A percentile compares a stretch with the other conserved stretches of the same genome.
phyloP scores from a whole-genome alignment of 345 rosid genomes.

The Brassica carinata region DNA sequence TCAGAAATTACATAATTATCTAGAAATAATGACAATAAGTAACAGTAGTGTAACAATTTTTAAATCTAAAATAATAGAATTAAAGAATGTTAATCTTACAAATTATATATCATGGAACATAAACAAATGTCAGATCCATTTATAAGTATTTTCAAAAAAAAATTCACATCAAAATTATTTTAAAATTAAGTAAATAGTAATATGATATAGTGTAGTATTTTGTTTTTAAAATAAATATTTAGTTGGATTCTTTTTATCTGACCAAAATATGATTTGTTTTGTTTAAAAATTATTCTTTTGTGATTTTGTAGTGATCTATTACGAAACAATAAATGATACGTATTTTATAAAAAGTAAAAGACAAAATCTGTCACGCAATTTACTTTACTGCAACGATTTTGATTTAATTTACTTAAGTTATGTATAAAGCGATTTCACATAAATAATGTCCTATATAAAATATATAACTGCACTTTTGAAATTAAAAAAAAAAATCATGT shows the following conservation, averaged over 20 bases:
- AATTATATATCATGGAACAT: background rate
- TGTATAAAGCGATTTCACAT: background rate
- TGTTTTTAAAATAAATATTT: background rate
- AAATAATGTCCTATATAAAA: background rate
- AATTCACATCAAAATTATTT: background rate
- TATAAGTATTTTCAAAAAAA: background rate
- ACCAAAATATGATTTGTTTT: background rate
- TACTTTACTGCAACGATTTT: background rate
- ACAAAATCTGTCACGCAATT: background rate
- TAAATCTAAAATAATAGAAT: background rate
- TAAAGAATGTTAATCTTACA: background rate
- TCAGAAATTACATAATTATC: background rate
- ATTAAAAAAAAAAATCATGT: too few species aligned
- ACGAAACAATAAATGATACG: too few species aligned
- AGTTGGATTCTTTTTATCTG: background rate
- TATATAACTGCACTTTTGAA: too few species aligned
- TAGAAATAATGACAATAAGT: background rate
- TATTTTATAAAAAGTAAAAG: too few species aligned
- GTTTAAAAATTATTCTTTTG: background rate
- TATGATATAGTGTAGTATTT: background rate
- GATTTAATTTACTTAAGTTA: background rate
- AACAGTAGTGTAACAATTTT: background rate
- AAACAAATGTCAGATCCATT: background rate
- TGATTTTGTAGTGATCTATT: background rate
- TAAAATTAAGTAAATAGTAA: background rate